A percentile compares a stretch with the other conserved stretches of the same genome.
Conservation (phyloP, 495 filamentous ascomycete species). For the Daldinia vernicosa region DNA sequence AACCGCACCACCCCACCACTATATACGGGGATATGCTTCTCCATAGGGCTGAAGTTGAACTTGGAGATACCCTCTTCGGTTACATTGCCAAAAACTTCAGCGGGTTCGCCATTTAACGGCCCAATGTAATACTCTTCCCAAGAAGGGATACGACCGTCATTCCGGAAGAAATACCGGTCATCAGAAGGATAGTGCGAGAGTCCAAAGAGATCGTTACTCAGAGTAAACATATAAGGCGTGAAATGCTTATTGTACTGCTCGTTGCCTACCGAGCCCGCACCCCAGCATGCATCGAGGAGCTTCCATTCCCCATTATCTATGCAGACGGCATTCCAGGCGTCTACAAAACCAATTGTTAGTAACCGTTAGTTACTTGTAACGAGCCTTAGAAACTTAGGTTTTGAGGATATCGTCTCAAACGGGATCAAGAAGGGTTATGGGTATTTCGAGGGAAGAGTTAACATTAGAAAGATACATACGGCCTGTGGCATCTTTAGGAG, state of each 20-base stretch:
- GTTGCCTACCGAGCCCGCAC: conserved; percentile 71
- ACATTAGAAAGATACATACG: conserved; percentile 33
- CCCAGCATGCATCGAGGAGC: conserved; percentile 92
- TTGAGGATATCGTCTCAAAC: not conserved
- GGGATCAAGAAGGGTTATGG: not conserved
- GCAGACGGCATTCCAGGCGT: conserved; percentile 93
- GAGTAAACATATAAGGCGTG: conserved; percentile 74
- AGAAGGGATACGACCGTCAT: conserved; percentile 54
- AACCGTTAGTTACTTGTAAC: not conserved
- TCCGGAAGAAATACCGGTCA: conserved; percentile 71
- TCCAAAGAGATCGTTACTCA: conserved; percentile 84
- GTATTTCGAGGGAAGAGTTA: not conserved
- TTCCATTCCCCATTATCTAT: conserved; percentile 92
- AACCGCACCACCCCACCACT: conserved; percentile 68
- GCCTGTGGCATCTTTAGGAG: conserved; percentile 62
- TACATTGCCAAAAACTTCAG: conserved; percentile 61
- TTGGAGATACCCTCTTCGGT: conserved; percentile 71
- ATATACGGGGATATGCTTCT: conserved; percentile 65
- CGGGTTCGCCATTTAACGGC: conserved; percentile 54
- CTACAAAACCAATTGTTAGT: conserved; percentile 41
- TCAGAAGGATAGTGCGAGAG: conserved; percentile 79
- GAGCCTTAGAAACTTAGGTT: not conserved
- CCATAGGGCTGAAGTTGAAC: conserved; percentile 66
- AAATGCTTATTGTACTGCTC: conserved; percentile 73
- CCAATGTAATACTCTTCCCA: conserved; percentile 86